Evolutionary conservation across 2,329 filamentous ascomycete species (phyloP).

Genomic region (Nemania sp.): DNA sequence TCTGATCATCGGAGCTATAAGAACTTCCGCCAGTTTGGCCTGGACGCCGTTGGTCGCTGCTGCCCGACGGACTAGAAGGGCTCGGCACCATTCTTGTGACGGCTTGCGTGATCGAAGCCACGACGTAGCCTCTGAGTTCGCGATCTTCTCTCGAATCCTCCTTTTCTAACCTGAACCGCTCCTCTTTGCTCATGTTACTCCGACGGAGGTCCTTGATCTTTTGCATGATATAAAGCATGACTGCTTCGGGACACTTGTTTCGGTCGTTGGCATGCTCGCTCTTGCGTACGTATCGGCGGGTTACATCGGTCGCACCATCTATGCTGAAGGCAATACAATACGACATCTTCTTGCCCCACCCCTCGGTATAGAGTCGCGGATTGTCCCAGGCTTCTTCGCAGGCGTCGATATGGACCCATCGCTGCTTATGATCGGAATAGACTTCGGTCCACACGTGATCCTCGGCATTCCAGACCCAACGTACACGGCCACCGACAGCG

Average conservation of each 20-base stretch:
- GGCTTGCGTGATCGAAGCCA: conserved; percentile 73
- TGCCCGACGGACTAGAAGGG: conserved; percentile 37
- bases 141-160: conserved; percentile 77
- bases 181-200: conserved; percentile 81
- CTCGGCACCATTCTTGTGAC: conserved; percentile 70
- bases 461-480: conserved; percentile 98
- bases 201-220: conserved; percentile 88
- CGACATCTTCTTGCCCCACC: conserved; percentile 94
- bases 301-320: conserved; percentile 74
- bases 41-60: conserved; percentile 22
- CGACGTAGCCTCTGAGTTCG: conserved; percentile 74
- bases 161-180: conserved; percentile 79
- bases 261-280: conserved; percentile 73
- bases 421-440: conserved; percentile 88
- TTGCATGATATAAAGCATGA: conserved; percentile 86
- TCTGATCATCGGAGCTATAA: conserved; percentile 56
- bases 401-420: conserved; percentile 96
- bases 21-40: conserved; percentile 13
- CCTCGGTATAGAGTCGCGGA: conserved; percentile 87
- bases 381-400: conserved; percentile 97
- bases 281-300: conserved; percentile 72
- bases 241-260: conserved; percentile 82
- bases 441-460: conserved; percentile 98
- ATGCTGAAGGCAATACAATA: conserved; percentile 97
- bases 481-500: conserved; percentile 84